Evolutionary conservation across 1,284 basidiomycete species (phyloP).

Genomic region (Pisolithus thermaeus): DNA sequence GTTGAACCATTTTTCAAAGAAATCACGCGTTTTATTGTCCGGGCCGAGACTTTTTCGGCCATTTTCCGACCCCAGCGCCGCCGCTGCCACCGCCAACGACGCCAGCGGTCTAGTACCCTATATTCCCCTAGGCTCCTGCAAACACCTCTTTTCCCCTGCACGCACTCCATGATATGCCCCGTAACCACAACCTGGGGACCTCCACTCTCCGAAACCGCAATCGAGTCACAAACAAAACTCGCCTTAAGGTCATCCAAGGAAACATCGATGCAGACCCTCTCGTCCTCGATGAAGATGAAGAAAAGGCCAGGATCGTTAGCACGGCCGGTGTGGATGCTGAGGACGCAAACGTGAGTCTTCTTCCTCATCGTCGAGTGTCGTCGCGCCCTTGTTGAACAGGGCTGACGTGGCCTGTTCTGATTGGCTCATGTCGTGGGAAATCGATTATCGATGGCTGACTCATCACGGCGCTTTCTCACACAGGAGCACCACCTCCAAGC

Average conservation of each 20-base stretch:
- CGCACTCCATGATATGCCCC: slow-evolving; percentile 73
- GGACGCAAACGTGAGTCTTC: slow-evolving; percentile 76
- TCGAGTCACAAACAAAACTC: slow-evolving; percentile 87
- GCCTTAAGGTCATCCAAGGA: slow-evolving; percentile 75
- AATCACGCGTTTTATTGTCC: slow-evolving; percentile 27
- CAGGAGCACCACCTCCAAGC: slow-evolving; percentile 94
- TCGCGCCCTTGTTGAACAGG: slow-evolving; percentile 39
- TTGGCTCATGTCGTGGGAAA: slow-evolving; percentile 44
- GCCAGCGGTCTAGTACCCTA: slow-evolving; percentile 11
- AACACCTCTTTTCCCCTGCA: slow-evolving; percentile 17
- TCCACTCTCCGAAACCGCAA: slow-evolving; percentile 77
- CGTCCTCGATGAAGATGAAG: slow-evolving; percentile 77
- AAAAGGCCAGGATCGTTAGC: slow-evolving; percentile 61
- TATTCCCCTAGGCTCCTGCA: slow-evolving; percentile 10
- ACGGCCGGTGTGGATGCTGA: slow-evolving; percentile 77
- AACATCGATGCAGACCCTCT: slow-evolving; percentile 78
- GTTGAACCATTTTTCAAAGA: slow-evolving; percentile 19
- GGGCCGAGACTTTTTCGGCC: slow-evolving; percentile 35
- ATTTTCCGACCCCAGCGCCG: slow-evolving; percentile 35
- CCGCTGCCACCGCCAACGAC: slow-evolving; percentile 33
- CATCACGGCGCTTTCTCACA: slow-evolving; percentile 29
- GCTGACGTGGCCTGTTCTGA: slow-evolving; percentile 40
- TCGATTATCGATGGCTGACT: slow-evolving; percentile 60
- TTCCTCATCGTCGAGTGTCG: slow-evolving; percentile 30
- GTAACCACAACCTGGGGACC: slow-evolving; percentile 64